These are phyloP conservation scores for Pichia occidentalis DNA, from an alignment of 805 yeast species.

Conservation along the genomic window DNA sequence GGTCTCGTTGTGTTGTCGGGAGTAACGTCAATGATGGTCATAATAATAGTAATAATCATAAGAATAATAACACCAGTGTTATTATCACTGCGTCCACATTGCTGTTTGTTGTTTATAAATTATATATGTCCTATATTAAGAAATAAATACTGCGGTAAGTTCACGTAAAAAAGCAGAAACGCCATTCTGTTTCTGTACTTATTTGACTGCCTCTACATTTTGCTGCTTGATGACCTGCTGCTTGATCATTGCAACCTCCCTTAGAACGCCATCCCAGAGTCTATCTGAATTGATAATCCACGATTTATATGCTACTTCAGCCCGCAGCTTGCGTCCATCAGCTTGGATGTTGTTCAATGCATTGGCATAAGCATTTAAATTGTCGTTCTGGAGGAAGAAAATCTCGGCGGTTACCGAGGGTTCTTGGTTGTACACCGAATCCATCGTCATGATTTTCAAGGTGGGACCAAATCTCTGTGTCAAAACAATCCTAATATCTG, in stretches of 20 bases:
- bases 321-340: constrained; percentile 14
- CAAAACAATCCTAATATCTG: constrained; percentile 26
- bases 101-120: too few relatives aligned
- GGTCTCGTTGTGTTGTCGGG: too few relatives aligned
- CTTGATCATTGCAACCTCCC: constrained; percentile 9
- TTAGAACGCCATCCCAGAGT: constrained; percentile 12
- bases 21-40: too few relatives aligned
- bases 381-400: constrained; percentile 13
- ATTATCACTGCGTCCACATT: too few relatives aligned
- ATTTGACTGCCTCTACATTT: too few relatives aligned
- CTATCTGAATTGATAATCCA: constrained; percentile 9
- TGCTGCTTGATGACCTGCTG: constrained; percentile 2
- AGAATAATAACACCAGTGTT: too few relatives aligned
- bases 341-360: constrained; percentile 13
- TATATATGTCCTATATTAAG: too few relatives aligned
- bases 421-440: background rate
- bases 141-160: too few relatives aligned
- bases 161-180: too few relatives aligned
- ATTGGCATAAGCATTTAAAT: constrained; percentile 8
- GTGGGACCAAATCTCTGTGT: constrained; percentile 18
- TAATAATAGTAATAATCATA: too few relatives aligned
- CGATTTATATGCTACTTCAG: constrained; percentile 11
- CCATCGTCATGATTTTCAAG: constrained; percentile 13
- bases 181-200: too few relatives aligned
- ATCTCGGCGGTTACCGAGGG: constrained; percentile 18